Percentiles rank a stretch among this genome's conserved stretches.
These are phyloP conservation scores for Agrocybe praecox DNA, from an alignment of 768 basidiomycete species.

Conservation along the genomic window DNA sequence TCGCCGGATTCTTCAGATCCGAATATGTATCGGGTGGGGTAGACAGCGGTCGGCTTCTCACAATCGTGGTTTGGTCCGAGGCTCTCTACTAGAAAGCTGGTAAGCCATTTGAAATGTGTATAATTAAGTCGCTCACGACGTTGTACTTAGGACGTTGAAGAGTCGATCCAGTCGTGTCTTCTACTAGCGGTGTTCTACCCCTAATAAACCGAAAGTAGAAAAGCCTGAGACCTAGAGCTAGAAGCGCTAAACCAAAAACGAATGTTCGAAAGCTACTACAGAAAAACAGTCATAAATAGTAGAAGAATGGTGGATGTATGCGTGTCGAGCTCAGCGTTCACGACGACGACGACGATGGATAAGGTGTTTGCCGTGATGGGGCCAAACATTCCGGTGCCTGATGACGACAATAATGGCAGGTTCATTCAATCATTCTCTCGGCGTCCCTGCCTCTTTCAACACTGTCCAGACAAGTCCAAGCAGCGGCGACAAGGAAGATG, in stretches of 20 bases:
- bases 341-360: not conserved
- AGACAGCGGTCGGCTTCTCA: conserved; percentile 17
- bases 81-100: not conserved
- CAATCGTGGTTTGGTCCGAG: conserved; percentile 13
- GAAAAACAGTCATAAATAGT: not conserved
- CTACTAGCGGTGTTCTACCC: not conserved
- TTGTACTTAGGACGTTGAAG: not conserved
- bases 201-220: not conserved
- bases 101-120: not conserved
- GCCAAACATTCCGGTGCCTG: not conserved
- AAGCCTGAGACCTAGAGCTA: too few species aligned
- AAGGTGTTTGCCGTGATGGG: not conserved
- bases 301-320: not conserved
- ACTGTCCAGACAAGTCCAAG: too few species aligned
- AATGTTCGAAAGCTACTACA: not conserved
- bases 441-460: too few species aligned
- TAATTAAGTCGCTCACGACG: not conserved
- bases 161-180: not conserved
- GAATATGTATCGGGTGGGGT: conserved; percentile 13
- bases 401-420: not conserved
- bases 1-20: conserved; percentile 11
- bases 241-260: not conserved
- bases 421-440: not conserved
- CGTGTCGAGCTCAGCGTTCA: not conserved
- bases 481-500: too few species aligned